Evolutionary conservation across 345 rosid species (phyloP), one percentile per base, ranked within the genome.

Genomic region (Linum trigynum): DNA sequence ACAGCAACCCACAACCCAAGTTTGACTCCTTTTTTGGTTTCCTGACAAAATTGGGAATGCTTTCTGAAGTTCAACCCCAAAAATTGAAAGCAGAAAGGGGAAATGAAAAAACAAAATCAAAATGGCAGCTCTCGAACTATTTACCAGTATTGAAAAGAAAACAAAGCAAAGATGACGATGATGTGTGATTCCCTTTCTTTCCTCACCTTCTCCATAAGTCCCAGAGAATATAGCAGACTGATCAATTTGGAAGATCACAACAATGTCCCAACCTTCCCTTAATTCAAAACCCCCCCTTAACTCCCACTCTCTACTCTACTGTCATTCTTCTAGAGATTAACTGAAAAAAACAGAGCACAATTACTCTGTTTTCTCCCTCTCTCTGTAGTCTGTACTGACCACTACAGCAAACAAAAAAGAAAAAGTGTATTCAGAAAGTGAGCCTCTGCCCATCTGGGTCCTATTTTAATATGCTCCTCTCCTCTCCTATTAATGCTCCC

Each of bases 391-490:
- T 23, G 32, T 23, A 23, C 32, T 23, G 32, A 23, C 32, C 32
- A 23, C 32, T 23, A 23, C 32, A 23, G 32, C 32, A 23, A 23
- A 23, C 32, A 15, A 15, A 48, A 48, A 48, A 48, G 53, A 3
- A 48, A 48, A 48, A 12, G 14, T 9, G 14, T 1, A 48, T 10
- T 9, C 53, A 43, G 17, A 51, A 63, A 74, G 74, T 16, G 65
- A 70, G 58, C n/a, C 12, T n/a, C 76, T 67, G 36, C 72, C 72
- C 64, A 65, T 38, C 43, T 3, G 48, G 66, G 64, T 53, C 53
- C 51, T 78, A 75, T 81, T 76, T 79, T 74, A 81, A 75, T 70
- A 65, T 37, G 70, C 72, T 79, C 68, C 50, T 43, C 50, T 43
- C 9, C 10, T 48, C 14, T 15, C 53, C 53, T 9, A 15, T 48